Conservation (phyloP, 2,329 filamentous ascomycete species). For the Fusarium sp. region DNA sequence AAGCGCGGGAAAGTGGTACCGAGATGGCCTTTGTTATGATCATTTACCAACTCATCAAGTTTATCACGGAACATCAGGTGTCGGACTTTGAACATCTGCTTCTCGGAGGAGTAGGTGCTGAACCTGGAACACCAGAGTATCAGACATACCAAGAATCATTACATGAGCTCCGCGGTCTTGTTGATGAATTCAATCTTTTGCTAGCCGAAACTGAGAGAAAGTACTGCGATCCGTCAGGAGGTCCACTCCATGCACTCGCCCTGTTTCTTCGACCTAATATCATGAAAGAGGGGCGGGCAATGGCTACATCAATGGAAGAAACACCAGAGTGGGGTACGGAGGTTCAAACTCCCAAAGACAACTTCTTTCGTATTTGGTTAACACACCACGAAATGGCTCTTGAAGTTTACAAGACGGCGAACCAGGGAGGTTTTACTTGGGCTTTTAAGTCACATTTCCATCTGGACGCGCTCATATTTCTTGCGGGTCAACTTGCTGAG, state of each 20-base stretch:
- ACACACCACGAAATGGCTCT: neutral
- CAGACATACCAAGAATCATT: neutral
- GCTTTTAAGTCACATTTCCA: neutral
- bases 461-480: slow-evolving; percentile 9
- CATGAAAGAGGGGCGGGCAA: neutral
- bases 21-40: slow-evolving; percentile 13
- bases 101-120: neutral
- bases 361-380: slow-evolving; percentile 18
- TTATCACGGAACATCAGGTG: neutral
- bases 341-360: neutral
- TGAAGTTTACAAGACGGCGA: neutral
- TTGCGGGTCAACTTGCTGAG: neutral
- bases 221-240: slow-evolving; percentile 8
- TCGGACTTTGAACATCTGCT: slow-evolving; percentile 9
- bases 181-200: neutral
- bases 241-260: neutral
- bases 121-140: slow-evolving; percentile 7
- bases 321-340: slow-evolving; percentile 18
- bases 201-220: neutral
- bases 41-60: neutral
- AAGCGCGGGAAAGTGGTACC: neutral
- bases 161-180: neutral
- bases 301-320: slow-evolving; percentile 4
- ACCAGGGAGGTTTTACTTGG: neutral
- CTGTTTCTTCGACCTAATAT: neutral